phyloP scores from a whole-genome alignment of 768 basidiomycete species.

The Suillus americanus region DNA sequence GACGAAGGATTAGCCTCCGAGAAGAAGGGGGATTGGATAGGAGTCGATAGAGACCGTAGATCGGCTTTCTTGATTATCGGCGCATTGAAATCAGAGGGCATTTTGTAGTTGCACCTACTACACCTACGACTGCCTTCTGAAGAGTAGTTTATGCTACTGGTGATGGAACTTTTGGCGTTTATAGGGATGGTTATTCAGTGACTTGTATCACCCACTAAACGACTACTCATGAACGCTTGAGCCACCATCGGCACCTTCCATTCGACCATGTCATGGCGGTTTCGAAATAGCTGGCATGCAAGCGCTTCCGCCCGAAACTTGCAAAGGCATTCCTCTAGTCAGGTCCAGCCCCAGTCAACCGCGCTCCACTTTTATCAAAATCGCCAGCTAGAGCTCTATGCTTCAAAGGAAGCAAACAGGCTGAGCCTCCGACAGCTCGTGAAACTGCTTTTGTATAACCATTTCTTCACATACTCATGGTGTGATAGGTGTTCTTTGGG shows the following conservation, averaged over 20 bases:
- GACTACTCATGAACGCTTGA: not conserved
- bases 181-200: not conserved
- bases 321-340: constrained; percentile 8
- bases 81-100: constrained; percentile 69
- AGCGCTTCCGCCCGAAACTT: constrained; percentile 6
- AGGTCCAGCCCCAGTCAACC: constrained; percentile 34
- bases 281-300: constrained; percentile 6
- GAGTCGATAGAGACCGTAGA: constrained; percentile 74
- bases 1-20: constrained; percentile 51
- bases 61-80: constrained; percentile 81
- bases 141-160: constrained; percentile 10
- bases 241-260: constrained; percentile 1
- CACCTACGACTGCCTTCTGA: not conserved
- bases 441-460: constrained; percentile 19
- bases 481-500: constrained; percentile 76
- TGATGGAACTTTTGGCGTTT: not conserved
- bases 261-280: constrained; percentile 27
- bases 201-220: not conserved
- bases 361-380: constrained; percentile 79
- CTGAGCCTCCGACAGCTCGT: constrained; percentile 82
- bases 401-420: constrained; percentile 66
- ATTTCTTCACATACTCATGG: constrained; percentile 7
- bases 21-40: constrained; percentile 69
- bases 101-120: constrained; percentile 49
- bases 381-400: constrained; percentile 77